phyloP scores from a whole-genome alignment of 495 filamentous ascomycete species.

The Hypoxylon lenormandii region DNA sequence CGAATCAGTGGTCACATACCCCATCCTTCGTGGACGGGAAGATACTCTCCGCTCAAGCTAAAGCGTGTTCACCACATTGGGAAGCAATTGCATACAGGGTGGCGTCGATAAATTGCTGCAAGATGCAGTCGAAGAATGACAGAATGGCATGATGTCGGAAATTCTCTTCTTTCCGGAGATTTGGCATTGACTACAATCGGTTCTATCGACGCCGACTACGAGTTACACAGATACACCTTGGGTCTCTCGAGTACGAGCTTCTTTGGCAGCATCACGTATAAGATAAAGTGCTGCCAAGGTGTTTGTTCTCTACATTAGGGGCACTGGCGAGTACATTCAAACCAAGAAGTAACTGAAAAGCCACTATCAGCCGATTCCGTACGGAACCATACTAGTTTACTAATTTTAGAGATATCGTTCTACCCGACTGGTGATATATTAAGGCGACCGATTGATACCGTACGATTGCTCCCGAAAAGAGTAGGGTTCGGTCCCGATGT shows the following conservation, averaged over 20 bases:
- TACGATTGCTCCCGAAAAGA: neutral
- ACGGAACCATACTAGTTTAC: too few relatives aligned
- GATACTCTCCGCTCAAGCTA: neutral
- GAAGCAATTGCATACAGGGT: constrained; percentile 1
- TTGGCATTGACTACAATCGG: neutral
- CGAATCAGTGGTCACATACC: neutral
- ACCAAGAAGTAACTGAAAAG: too few relatives aligned
- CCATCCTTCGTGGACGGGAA: neutral
- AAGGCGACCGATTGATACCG: neutral
- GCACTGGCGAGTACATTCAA: too few relatives aligned
- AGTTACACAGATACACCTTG: neutral
- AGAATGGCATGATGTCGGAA: neutral
- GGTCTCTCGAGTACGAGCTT: neutral
- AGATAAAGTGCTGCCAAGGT: neutral
- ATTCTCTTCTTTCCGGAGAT: neutral
- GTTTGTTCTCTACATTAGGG: too few relatives aligned
- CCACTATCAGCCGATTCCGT: too few relatives aligned
- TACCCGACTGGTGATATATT: neutral
- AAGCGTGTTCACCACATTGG: neutral
- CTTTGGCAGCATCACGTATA: too few relatives aligned
- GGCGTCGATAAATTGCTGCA: constrained; percentile 10
- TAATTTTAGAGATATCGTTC: too few relatives aligned
- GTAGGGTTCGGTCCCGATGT: constrained; percentile 35
- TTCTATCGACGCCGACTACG: neutral
- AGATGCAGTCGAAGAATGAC: neutral